Evolutionary conservation across 2,329 filamentous ascomycete genomes (phyloP), one percentile per base, ranked within the genome.

Genomic region (Fusarium devonianum): DNA sequence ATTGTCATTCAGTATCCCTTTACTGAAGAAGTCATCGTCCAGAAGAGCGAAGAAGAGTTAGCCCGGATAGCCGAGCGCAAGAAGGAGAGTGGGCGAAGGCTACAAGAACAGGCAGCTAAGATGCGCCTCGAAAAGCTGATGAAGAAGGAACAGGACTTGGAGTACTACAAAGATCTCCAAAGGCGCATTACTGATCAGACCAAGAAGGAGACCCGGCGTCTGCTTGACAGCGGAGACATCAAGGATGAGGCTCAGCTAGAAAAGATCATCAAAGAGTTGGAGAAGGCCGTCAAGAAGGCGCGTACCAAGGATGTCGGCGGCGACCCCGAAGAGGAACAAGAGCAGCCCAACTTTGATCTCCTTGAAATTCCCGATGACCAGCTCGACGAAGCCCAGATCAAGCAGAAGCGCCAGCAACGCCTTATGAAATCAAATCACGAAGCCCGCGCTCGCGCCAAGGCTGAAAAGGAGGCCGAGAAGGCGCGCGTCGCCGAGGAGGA

Each of bases 31-130:
- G 79, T 97, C 3, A 78, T 97, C 2, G 74, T 92, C 0, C 90
- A 96, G 69, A 99, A 99, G 76, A 94, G 88, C 2, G 90, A 96
- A 67, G 94, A 97, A 69, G 94, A 99, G 70, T 81, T 99, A 12
- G 91, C 90, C 3, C 82, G 86, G 29, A 90, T 95, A 57, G 92
- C 93, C 9, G 94, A 99, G 76, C 88, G 93, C 69, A 91, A 96
- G 68, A 96, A 95, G 70, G 94, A 99, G 73, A 94, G 91, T 62
- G 94, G 94, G 0, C 82, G 94, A 57, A 82, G 95, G 34, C 70
- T 99, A 18, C 94, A 99, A 71, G 92, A 97, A 65, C 94, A 99
- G 72, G 94, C 94, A 0, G 93, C 93, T 8, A 97, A 96, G 73
- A 96, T 97, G 91, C 87, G 94, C 7, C 77, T 99, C 1, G 94